Evolutionary conservation across 139 green algal species (phyloP).

Genomic region (Tetraselmis chui): DNA sequence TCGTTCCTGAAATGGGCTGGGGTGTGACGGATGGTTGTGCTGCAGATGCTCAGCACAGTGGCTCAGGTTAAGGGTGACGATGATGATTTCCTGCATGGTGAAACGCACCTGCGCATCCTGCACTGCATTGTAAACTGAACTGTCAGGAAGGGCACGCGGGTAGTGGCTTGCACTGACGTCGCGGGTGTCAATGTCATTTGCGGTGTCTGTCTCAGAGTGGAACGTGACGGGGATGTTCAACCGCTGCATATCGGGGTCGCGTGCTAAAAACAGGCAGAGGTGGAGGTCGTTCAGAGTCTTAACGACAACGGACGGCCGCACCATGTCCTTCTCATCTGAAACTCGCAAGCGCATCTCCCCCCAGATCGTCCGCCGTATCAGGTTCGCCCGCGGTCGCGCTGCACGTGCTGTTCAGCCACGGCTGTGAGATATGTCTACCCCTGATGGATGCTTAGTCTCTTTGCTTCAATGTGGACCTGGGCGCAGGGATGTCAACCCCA

Average conservation of each 20-base stretch:
- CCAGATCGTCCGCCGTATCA: slow-evolving; percentile 29
- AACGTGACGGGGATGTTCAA: not conserved
- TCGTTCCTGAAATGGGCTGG: not conserved
- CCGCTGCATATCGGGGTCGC: not conserved
- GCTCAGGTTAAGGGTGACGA: too few relatives aligned
- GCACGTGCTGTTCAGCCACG: not conserved
- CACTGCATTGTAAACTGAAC: too few relatives aligned
- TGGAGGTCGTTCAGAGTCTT: slow-evolving; percentile 1
- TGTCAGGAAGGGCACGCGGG: not conserved
- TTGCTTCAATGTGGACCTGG: too few relatives aligned
- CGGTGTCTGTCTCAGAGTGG: not conserved
- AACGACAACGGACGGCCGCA: not conserved
- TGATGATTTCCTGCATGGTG: too few relatives aligned
- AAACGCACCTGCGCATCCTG: too few relatives aligned
- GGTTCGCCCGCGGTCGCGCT: slow-evolving; percentile 2
- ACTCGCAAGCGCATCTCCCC: slow-evolving; percentile 30
- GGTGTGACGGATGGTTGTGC: not conserved
- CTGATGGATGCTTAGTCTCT: not conserved
- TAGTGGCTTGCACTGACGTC: not conserved
- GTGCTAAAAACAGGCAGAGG: not conserved
- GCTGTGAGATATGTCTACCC: not conserved
- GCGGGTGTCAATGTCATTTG: not conserved
- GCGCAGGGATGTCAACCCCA: slow-evolving; percentile 23
- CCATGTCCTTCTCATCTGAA: slow-evolving; percentile 31
- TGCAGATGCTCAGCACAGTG: too few relatives aligned